Conservation (phyloP, 495 filamentous ascomycete genomes). For the Neurospora sp. region DNA sequence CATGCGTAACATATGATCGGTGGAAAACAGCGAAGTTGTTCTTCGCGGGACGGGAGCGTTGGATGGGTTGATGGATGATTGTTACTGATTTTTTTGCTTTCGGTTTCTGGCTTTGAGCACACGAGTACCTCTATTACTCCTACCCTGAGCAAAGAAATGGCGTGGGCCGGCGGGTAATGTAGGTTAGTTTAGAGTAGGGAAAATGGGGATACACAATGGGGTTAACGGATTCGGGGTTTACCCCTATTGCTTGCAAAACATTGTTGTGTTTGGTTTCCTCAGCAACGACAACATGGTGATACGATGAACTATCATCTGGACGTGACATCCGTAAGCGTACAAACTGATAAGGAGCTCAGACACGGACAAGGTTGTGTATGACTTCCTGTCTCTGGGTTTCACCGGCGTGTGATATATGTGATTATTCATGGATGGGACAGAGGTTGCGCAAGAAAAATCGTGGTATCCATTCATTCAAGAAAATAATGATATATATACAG, state of each 20-base stretch:
- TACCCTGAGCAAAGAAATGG: background rate
- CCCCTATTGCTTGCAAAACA: background rate
- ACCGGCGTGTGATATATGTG: background rate
- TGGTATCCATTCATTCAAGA: constrained; percentile 15
- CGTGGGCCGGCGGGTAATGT: background rate
- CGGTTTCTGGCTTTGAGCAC: background rate
- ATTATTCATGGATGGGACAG: background rate
- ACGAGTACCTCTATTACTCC: background rate
- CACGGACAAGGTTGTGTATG: background rate
- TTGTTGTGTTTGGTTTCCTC: background rate
- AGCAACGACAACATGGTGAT: background rate
- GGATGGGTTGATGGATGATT: background rate
- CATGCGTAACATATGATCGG: background rate
- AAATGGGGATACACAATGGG: background rate
- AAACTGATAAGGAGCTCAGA: background rate
- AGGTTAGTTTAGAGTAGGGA: background rate
- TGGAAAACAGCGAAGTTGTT: background rate
- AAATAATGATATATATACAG: constrained; percentile 17
- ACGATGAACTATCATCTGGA: background rate
- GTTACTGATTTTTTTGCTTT: background rate
- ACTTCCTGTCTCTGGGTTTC: background rate
- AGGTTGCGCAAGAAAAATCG: constrained; percentile 1
- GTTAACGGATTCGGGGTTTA: background rate
- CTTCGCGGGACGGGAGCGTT: background rate
- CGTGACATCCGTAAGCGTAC: background rate